Conservation (phyloP, 805 yeast species). For the Maudiozyma pseudohumilis region DNA sequence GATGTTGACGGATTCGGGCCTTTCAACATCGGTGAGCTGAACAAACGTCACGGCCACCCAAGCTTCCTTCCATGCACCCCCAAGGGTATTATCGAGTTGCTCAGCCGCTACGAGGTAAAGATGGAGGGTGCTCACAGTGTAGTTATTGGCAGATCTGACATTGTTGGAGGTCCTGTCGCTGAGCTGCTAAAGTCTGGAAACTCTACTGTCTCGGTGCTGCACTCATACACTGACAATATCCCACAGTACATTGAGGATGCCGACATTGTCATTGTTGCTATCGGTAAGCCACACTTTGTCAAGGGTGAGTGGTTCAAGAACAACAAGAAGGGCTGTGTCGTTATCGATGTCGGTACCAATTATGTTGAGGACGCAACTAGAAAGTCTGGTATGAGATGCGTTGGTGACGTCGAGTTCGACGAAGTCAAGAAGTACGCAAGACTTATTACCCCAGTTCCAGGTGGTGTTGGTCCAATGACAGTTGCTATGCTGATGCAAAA, state of each 20-base stretch:
- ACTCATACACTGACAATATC: constrained; percentile 59
- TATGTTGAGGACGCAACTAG: constrained; percentile 55
- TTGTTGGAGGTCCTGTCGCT: constrained; percentile 92
- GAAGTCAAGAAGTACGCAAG: constrained; percentile 33
- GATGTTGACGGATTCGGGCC: constrained; percentile 96
- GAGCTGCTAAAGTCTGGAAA: constrained; percentile 68
- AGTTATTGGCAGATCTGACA: constrained; percentile 90
- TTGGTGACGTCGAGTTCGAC: constrained; percentile 68
- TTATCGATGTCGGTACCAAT: constrained; percentile 79
- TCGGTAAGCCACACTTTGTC: constrained; percentile 62
- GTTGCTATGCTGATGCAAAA: constrained; percentile 73
- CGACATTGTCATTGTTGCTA: constrained; percentile 76
- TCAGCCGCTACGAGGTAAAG: constrained; percentile 56
- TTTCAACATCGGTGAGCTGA: constrained; percentile 78
- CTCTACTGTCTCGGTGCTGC: constrained; percentile 83
- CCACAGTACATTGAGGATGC: constrained; percentile 53
- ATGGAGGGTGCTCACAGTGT: constrained; percentile 79
- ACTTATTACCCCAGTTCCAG: constrained; percentile 78
- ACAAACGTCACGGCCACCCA: constrained; percentile 79
- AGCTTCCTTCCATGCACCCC: constrained; percentile 91
- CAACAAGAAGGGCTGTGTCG: constrained; percentile 42
- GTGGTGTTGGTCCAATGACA: constrained; percentile 91
- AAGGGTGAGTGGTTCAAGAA: constrained; percentile 64
- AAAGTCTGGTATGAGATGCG: constrained; percentile 61
- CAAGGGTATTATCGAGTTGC: constrained; percentile 75